phyloP scores from a whole-genome alignment of 1,139 yeast genomes.

The Blastobotrys elegans region DNA sequence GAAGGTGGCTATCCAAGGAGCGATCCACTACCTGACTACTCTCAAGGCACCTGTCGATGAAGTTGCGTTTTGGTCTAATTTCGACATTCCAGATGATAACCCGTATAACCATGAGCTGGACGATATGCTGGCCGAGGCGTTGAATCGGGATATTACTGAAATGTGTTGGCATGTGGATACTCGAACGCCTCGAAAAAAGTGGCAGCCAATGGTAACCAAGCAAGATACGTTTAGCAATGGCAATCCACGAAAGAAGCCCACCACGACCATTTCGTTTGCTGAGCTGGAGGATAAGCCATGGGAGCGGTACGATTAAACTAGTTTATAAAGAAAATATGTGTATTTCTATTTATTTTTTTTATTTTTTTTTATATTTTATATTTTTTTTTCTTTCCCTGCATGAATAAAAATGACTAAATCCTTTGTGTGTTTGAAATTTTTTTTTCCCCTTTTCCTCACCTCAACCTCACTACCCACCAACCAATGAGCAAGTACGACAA shows the following conservation, averaged over 20 bases:
- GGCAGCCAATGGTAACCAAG: slow-evolving; percentile 1
- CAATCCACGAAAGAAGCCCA: slow-evolving; percentile 6
- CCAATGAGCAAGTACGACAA: slow-evolving; percentile 31
- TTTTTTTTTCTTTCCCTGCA: not conserved
- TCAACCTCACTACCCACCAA: not conserved
- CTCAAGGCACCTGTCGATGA: slow-evolving; percentile 11
- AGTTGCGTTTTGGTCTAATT: slow-evolving; percentile 8
- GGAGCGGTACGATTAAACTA: slow-evolving; percentile 6
- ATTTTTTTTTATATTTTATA: not conserved
- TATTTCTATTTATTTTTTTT: not conserved
- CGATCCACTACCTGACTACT: slow-evolving; percentile 12
- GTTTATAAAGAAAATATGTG: not conserved
- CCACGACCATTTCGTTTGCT: not conserved
- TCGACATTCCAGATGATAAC: slow-evolving; percentile 4
- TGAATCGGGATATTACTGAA: slow-evolving; percentile 6
- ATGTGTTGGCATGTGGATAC: slow-evolving; percentile 10
- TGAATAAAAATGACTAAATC: no score
- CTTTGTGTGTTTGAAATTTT: no score
- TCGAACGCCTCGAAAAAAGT: not conserved
- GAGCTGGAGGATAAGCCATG: slow-evolving; percentile 7
- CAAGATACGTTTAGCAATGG: slow-evolving; percentile 10
- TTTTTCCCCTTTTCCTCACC: not conserved
- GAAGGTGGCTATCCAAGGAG: slow-evolving; percentile 11
- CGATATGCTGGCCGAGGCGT: slow-evolving; percentile 8
- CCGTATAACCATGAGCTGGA: slow-evolving; percentile 7